Percentiles rank a stretch among this genome's conserved stretches.
phyloP scores from a whole-genome alignment of 1,284 basidiomycete genomes.

The Pseudozyma sp. region DNA sequence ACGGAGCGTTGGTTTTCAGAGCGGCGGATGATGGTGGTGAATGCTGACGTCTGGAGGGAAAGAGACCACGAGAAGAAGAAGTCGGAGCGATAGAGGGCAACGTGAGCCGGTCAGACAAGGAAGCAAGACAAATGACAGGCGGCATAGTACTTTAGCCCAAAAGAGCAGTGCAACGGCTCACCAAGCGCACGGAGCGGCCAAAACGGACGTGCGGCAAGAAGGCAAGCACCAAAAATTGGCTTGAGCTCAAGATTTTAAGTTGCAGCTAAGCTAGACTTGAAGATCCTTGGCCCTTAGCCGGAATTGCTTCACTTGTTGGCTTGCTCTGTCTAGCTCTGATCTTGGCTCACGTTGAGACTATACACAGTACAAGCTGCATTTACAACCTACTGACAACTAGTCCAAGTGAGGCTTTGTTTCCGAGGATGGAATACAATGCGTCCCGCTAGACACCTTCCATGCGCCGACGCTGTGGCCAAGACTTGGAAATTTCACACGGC shows the following conservation, averaged over 20 bases:
- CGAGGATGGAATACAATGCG: no score
- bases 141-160: background rate
- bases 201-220: background rate
- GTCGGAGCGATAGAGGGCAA: background rate
- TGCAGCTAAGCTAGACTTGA: background rate
- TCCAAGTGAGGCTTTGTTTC: no score
- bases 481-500: no score
- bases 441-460: no score
- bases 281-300: background rate
- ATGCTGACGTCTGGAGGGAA: background rate
- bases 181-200: conserved; percentile 6
- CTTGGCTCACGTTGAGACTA: background rate
- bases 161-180: background rate
- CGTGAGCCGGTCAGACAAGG: background rate
- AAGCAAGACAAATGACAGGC: conserved; percentile 4
- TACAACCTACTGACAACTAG: no score
- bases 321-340: background rate
- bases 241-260: background rate
- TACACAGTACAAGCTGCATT: no score
- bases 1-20: no score
- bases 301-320: background rate
- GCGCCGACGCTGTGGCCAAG: no score
- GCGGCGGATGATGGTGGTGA: background rate
- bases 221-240: background rate
- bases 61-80: background rate